A percentile compares a stretch with the other conserved stretches of the same genome.
Evolutionary conservation across 805 yeast genomes (phyloP).

Genomic region (Suhomyces prunicola): DNA sequence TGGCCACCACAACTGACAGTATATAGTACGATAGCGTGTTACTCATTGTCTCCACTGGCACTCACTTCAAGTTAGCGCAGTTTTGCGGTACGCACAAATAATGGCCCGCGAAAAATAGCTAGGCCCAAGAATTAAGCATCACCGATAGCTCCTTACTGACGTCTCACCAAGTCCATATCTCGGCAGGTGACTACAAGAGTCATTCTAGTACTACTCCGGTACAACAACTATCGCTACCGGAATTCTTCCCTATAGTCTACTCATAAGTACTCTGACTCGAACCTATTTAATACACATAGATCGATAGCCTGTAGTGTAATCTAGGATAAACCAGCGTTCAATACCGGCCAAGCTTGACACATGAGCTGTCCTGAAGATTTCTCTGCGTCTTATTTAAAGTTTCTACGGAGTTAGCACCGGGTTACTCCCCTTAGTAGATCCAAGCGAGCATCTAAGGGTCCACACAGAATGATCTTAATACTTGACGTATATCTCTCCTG

Average conservation of each 20-base stretch:
- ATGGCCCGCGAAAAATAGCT: neutral
- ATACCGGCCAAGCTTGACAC: neutral
- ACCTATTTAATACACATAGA: no score
- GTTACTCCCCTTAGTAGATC: neutral
- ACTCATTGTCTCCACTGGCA: neutral
- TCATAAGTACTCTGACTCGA: no score
- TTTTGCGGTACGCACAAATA: neutral
- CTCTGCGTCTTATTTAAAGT: neutral
- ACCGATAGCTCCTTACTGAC: neutral
- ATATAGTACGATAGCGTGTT: conserved; percentile 15
- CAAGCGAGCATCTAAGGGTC: neutral
- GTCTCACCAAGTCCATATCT: neutral
- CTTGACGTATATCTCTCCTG: neutral
- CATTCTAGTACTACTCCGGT: neutral
- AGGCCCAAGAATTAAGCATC: neutral
- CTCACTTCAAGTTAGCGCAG: neutral
- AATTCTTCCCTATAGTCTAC: no score
- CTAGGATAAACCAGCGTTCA: neutral
- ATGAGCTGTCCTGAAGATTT: neutral
- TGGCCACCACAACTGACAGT: conserved; percentile 18
- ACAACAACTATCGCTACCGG: no score
- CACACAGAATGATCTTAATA: neutral
- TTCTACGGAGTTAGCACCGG: neutral
- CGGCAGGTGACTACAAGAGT: neutral
- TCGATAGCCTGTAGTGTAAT: neutral